phyloP scores from a whole-genome alignment of 1,284 basidiomycete genomes.

The Ceratobasidium sp. region DNA sequence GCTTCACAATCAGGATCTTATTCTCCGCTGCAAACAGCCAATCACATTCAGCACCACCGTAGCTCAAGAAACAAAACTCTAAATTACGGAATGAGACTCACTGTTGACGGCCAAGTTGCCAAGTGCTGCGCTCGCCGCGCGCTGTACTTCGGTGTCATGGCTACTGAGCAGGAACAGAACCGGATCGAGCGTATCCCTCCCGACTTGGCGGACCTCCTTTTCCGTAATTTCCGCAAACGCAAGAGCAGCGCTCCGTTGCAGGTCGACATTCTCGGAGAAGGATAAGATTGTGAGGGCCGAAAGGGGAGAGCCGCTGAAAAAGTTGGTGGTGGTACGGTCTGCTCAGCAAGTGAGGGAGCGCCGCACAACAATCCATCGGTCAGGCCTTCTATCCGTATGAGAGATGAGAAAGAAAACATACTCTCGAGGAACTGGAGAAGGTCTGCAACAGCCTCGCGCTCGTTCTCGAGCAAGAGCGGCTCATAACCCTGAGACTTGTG shows the following conservation, averaged over 20 bases:
- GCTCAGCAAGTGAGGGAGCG: slow-evolving; percentile 40
- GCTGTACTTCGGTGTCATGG: slow-evolving; percentile 98
- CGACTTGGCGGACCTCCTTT: slow-evolving; percentile 98
- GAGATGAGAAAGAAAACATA: slow-evolving; percentile 61
- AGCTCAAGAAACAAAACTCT: slow-evolving; percentile 22
- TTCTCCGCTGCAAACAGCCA: slow-evolving; percentile 82
- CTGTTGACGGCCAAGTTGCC: slow-evolving; percentile 99
- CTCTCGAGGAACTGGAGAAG: slow-evolving; percentile 98
- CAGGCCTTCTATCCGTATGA: not conserved
- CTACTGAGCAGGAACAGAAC: slow-evolving; percentile 97
- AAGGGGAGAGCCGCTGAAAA: slow-evolving; percentile 93
- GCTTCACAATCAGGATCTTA: slow-evolving; percentile 98
- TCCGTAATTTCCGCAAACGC: slow-evolving; percentile 99
- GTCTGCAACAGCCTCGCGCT: slow-evolving; percentile 98
- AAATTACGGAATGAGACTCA: slow-evolving; percentile 62
- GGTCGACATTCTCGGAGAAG: slow-evolving; percentile 99
- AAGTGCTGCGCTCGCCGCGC: slow-evolving; percentile 97
- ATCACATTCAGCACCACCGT: slow-evolving; percentile 46
- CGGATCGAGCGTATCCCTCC: slow-evolving; percentile 97
- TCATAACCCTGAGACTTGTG: slow-evolving; percentile 83
- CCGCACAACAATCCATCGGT: slow-evolving; percentile 21
- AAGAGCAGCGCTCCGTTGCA: slow-evolving; percentile 96
- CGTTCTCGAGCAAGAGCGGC: slow-evolving; percentile 95
- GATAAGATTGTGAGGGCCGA: slow-evolving; percentile 95
- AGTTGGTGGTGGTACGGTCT: slow-evolving; percentile 97